phyloP scores from a whole-genome alignment of 2,329 filamentous ascomycete genomes.

The Nemania sp. region DNA sequence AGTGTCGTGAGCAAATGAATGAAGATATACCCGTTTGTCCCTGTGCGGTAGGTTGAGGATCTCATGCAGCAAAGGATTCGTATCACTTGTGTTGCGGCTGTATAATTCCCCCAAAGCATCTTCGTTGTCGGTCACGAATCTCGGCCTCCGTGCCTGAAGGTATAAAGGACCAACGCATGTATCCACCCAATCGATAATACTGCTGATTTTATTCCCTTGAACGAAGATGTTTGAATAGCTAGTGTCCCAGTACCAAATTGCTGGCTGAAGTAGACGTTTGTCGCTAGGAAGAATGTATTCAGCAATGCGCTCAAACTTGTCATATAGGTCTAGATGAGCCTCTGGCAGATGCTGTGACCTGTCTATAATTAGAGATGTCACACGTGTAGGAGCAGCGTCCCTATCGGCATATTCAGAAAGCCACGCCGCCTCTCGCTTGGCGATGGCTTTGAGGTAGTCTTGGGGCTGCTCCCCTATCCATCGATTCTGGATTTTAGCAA shows the following conservation, averaged over 20 bases:
- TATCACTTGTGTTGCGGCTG: neutral
- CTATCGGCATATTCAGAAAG: neutral
- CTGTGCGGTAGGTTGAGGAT: neutral
- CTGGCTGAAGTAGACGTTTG: neutral
- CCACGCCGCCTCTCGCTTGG: slow-evolving; percentile 5
- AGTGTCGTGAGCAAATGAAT: neutral
- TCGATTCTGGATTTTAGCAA: neutral
- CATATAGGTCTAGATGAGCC: slow-evolving; percentile 6
- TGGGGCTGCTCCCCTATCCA: neutral
- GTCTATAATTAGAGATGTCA: neutral
- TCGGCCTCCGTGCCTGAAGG: slow-evolving; percentile 5
- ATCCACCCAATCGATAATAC: slow-evolving; percentile 9
- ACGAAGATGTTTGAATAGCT: slow-evolving; percentile 7
- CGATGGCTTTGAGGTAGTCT: slow-evolving; percentile 8
- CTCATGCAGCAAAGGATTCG: slow-evolving; percentile 2
- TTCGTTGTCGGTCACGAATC: slow-evolving; percentile 2
- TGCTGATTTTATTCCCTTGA: neutral
- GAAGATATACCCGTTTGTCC: neutral
- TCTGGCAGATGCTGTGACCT: neutral
- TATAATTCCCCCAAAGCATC: slow-evolving; percentile 4
- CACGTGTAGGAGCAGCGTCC: neutral
- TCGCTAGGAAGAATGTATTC: slow-evolving; percentile 4
- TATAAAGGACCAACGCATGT: slow-evolving; percentile 6
- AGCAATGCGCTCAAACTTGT: slow-evolving; percentile 9
- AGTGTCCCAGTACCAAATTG: slow-evolving; percentile 8